Conservation (phyloP, 176 grass and related monocot genomes). For the Tuctoria greenei region DNA sequence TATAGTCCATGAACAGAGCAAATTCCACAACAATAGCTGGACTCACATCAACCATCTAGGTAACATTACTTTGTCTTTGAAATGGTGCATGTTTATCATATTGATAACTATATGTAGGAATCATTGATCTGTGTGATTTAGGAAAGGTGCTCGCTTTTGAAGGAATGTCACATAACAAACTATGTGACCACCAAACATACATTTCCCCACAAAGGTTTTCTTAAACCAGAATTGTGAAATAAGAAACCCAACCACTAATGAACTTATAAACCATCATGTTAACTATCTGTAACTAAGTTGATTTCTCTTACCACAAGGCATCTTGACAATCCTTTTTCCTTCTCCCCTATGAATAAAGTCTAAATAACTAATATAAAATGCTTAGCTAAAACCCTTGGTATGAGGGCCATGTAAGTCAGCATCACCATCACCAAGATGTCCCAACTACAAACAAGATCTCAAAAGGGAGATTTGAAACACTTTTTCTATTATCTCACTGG, state of each 20-base stretch:
- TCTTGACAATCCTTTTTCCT: constrained; percentile 22
- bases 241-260: no score
- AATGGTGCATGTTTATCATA: background rate
- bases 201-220: no score
- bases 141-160: constrained; percentile 25
- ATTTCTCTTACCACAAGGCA: constrained; percentile 42
- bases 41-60: background rate
- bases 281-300: constrained; percentile 8
- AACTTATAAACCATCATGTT: no score
- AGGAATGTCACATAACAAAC: constrained; percentile 57
- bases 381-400: constrained; percentile 36
- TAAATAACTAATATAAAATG: constrained; percentile 47
- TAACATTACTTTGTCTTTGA: background rate
- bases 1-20: background rate
- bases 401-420: constrained; percentile 53
- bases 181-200: constrained; percentile 41
- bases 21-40: background rate
- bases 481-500: constrained; percentile 62
- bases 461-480: constrained; percentile 70
- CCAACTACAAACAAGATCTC: constrained; percentile 80
- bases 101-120: constrained; percentile 14
- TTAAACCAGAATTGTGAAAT: no score
- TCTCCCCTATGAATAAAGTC: constrained; percentile 45
- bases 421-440: constrained; percentile 64
- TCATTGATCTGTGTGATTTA: background rate